Conservation (phyloP, 177 flowering plant species). For the Vitis hybrid region DNA sequence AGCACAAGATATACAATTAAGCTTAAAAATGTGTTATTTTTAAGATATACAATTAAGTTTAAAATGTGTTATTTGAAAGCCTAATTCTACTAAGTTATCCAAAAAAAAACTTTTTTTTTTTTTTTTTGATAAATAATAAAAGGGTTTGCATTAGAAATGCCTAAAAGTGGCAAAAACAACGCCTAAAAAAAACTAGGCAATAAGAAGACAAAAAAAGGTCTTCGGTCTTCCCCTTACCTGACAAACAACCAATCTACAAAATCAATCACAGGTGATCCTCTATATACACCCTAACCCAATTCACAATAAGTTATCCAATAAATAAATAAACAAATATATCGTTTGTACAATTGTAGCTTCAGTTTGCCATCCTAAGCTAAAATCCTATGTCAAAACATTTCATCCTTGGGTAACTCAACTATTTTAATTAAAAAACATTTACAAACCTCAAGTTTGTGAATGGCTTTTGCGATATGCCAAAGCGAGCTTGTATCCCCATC, state of each 20-base stretch:
- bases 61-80: too few relatives aligned
- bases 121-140: too few relatives aligned
- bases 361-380: background rate
- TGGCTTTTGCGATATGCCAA: constrained; percentile 96
- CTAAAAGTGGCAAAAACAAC: too few relatives aligned
- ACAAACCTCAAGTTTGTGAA: constrained; percentile 94
- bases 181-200: too few relatives aligned
- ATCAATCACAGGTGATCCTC: too few relatives aligned
- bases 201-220: too few relatives aligned
- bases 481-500: constrained; percentile 86
- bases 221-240: too few relatives aligned
- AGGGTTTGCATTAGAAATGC: too few relatives aligned
- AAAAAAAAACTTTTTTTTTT: background rate
- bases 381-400: background rate
- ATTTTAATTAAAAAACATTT: background rate
- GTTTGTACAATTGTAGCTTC: background rate
- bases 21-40: too few relatives aligned
- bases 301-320: background rate
- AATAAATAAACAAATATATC: background rate
- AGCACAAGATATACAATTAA: background rate
- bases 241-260: too few relatives aligned
- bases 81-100: background rate
- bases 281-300: background rate
- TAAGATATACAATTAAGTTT: background rate
- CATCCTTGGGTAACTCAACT: constrained; percentile 1